These are phyloP conservation scores for Pseudocercospora fuligena DNA, from an alignment of 2,329 filamentous ascomycete genomes.

Conservation along the genomic window DNA sequence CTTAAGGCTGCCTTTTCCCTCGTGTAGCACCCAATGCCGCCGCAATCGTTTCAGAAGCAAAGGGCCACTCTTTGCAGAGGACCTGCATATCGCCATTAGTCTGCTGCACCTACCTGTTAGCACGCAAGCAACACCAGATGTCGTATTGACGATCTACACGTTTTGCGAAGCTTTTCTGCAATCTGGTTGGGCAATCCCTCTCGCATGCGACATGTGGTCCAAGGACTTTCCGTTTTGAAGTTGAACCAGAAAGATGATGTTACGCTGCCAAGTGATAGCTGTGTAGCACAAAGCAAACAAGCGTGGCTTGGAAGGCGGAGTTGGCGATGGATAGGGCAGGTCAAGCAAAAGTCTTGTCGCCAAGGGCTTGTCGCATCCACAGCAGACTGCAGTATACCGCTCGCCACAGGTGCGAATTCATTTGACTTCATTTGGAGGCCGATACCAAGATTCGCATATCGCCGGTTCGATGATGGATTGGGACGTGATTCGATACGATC, in stretches of 20 bases:
- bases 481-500: too few relatives aligned
- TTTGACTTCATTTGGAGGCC: constrained; percentile 11
- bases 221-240: constrained; percentile 3
- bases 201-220: not conserved
- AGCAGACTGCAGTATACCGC: not conserved
- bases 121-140: not conserved
- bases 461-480: not conserved
- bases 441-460: constrained; percentile 22
- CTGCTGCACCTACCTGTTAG: constrained; percentile 1
- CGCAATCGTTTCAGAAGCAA: constrained; percentile 3
- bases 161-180: not conserved
- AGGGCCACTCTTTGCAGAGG: not conserved
- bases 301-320: constrained; percentile 17
- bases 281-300: constrained; percentile 17
- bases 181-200: not conserved
- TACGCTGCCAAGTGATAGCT: constrained; percentile 21
- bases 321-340: constrained; percentile 1
- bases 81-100: constrained; percentile 19
- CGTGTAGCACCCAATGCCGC: not conserved
- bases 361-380: constrained; percentile 10
- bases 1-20: constrained; percentile 12
- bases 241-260: constrained; percentile 12
- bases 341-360: not conserved
- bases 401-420: not conserved
- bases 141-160: not conserved